Conservation (phyloP, 2,329 filamentous ascomycete genomes). For the Phialocephala sp. region DNA sequence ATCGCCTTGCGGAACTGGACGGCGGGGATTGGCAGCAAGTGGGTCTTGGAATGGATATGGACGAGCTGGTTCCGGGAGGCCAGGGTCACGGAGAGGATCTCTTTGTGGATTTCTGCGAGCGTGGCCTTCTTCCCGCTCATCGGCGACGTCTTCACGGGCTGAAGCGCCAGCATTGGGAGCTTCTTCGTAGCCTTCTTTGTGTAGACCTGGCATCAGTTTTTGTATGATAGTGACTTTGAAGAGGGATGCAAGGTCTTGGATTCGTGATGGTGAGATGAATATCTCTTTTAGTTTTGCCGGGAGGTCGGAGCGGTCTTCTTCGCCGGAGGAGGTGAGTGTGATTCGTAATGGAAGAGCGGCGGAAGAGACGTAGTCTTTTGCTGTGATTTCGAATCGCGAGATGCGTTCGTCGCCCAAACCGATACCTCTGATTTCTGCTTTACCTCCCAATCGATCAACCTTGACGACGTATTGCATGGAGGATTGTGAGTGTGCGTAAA, state of each 20-base stretch:
- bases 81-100: constrained; percentile 54
- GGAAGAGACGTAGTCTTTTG: constrained; percentile 75
- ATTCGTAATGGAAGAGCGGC: constrained; percentile 62
- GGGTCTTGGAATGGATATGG: constrained; percentile 73
- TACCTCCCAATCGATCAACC: constrained; percentile 79
- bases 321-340: constrained; percentile 50
- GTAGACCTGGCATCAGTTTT: constrained; percentile 77
- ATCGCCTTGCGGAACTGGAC: constrained; percentile 71
- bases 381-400: constrained; percentile 74
- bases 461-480: constrained; percentile 85
- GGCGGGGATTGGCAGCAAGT: constrained; percentile 64
- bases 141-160: constrained; percentile 50
- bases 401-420: constrained; percentile 83
- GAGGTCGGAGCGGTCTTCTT: constrained; percentile 59
- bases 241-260: constrained; percentile 72
- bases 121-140: constrained; percentile 49
- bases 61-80: constrained; percentile 63
- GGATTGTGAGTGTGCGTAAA: constrained; percentile 86
- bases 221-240: constrained; percentile 84
- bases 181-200: constrained; percentile 81
- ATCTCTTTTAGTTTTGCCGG: constrained; percentile 58
- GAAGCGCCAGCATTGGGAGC: constrained; percentile 43
- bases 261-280: constrained; percentile 75
- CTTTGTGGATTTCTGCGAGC: constrained; percentile 48
- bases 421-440: constrained; percentile 82